phyloP scores from a whole-genome alignment of 2,329 filamentous ascomycete species.

The Pseudogymnoascus verrucosus region DNA sequence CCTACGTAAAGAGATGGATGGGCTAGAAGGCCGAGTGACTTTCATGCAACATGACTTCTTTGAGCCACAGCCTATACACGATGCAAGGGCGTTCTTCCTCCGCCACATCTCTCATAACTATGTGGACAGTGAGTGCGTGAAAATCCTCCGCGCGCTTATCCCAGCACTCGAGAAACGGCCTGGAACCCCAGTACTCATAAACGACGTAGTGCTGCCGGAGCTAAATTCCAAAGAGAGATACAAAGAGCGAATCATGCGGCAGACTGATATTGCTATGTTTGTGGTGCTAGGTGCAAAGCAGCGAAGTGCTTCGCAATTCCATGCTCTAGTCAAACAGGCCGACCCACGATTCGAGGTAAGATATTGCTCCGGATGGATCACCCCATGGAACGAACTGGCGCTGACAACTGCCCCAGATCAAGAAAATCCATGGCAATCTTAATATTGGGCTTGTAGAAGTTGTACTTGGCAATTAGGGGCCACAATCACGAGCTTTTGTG shows the following conservation, averaged over 20 bases:
- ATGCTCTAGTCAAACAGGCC: constrained; percentile 20
- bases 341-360: constrained; percentile 17
- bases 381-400: too few relatives aligned
- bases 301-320: constrained; percentile 17
- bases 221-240: constrained; percentile 16
- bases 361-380: too few relatives aligned
- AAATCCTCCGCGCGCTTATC: constrained; percentile 28
- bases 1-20: constrained; percentile 8
- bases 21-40: constrained; percentile 15
- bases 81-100: constrained; percentile 30
- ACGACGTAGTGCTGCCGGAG: constrained; percentile 28
- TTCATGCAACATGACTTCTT: constrained; percentile 33
- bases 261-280: constrained; percentile 28
- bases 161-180: constrained; percentile 26
- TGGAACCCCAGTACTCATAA: constrained; percentile 27
- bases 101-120: constrained; percentile 35
- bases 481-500: too few relatives aligned
- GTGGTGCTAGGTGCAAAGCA: constrained; percentile 23
- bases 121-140: constrained; percentile 30
- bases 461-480: too few relatives aligned
- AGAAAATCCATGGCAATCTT: too few relatives aligned
- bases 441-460: too few relatives aligned
- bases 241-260: constrained; percentile 23
- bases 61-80: constrained; percentile 25
- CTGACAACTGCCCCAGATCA: too few relatives aligned